Evolutionary conservation across 768 basidiomycete species (phyloP).

Genomic region (Favolaschia claudopus): DNA sequence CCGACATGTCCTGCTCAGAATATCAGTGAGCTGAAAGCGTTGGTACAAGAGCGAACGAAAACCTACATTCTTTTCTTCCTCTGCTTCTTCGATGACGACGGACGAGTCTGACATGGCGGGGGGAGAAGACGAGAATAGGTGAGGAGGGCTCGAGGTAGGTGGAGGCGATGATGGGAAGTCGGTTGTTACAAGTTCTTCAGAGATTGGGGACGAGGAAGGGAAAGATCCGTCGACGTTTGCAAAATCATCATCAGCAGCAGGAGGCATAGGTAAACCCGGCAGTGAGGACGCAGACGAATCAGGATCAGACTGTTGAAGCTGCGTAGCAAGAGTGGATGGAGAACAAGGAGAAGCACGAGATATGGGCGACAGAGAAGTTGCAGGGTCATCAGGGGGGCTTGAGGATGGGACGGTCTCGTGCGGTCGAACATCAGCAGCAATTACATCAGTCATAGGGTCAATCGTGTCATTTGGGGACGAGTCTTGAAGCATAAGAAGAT

Average conservation of each 20-base stretch:
- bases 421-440: neutral
- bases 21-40: neutral
- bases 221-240: neutral
- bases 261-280: neutral
- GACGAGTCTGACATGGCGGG: constrained; percentile 18
- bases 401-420: constrained; percentile 3
- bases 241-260: neutral
- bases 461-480: neutral
- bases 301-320: too few species aligned
- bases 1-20: neutral
- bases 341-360: neutral
- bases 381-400: constrained; percentile 2
- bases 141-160: constrained; percentile 58
- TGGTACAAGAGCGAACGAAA: neutral
- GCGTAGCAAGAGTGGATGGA: neutral
- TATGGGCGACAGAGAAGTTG: constrained; percentile 1
- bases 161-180: constrained; percentile 32
- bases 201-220: neutral
- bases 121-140: constrained; percentile 50
- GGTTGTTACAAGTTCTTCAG: neutral
- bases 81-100: neutral
- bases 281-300: neutral
- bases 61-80: too few species aligned
- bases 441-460: neutral
- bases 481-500: neutral